Evolutionary conservation across 352 stramenopile genomes (phyloP), one percentile per base, ranked within the genome.

Genomic region (Pythium aristosporum): DNA sequence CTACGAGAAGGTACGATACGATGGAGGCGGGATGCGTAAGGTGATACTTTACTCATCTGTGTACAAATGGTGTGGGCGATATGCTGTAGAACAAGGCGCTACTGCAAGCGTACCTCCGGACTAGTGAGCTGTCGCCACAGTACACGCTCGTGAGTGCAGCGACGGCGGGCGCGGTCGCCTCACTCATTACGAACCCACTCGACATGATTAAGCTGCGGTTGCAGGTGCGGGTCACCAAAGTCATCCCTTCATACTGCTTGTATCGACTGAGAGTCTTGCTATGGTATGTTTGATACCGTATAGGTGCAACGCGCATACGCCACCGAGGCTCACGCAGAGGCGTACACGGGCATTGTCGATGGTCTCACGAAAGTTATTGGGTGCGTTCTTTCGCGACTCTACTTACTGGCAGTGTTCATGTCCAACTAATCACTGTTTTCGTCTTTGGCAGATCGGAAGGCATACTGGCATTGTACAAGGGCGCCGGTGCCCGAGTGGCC

Each of bases 171-270:
- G 92, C 89, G 0, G 69, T 89, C 1, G 96, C 97, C 2, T 98
- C 95, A 5, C 97, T 97, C 67, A 65, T 99, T n/a, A 99, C 97
- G 7, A 98, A 97, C 60, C 97, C 97, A 12, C 72, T 99, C 20
- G 97, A 99, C 66, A 86, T 99, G 56, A 93, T 97, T 41, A 99
- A 99, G 68, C 79, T 99, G 6, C 83, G 96, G 18, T 78, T 99
- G 10, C 97, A 99, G 87, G 92, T 98, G 70, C 72, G 88, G 69
- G 46, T 15, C 32, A 25, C 34, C 21, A 47, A 12, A 21, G 3
- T 43, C 18, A 8, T 10, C 18, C 30, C 6, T 41, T 4, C 9
- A 10, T 15, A 18, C 5, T 28, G 25, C 2, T 28, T 28, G 25
- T 28, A 28, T 28, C 25, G 25, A 28, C 25, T 28, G 4, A 28